Evolutionary conservation across 2,329 filamentous ascomycete genomes (phyloP), one percentile per base, ranked within the genome.

Genomic region (Sporothrix pallida): DNA sequence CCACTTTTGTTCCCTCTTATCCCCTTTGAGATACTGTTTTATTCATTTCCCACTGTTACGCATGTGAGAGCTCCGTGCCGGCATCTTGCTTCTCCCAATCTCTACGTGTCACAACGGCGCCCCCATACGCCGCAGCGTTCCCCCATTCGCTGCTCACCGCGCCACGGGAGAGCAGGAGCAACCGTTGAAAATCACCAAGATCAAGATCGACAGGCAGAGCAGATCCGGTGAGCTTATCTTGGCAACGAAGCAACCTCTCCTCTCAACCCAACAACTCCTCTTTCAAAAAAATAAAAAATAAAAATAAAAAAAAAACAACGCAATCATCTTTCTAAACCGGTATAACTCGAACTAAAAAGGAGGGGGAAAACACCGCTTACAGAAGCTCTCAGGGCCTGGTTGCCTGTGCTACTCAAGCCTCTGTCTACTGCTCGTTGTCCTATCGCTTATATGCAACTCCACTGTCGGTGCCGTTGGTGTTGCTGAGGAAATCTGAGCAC

Each of bases 391-490:
- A 68, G 37, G 20, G 52, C 37, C 67, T 56, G 26, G 54, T 17
- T 31, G 37, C 54, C n/a, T 42, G 17, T 72, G 48, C 69, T n/a
- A 70, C 69, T 52, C 8, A 15, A 23, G 58, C 15, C 26, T 48
- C 48, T 69, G 3, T 69, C 37, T 26, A n/a, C 26, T 20, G 44
- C 12, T 37, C 62, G 42, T n/a, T 23, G 44, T 56, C 75, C 75
- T 75, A 75, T 75, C 75, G 75, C 75, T 73, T 75, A 65, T 70
- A 75, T 75, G 75, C 75, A 73, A 23, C 37, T 54, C n/a, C 60
- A 52, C 48, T 56, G 60, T 44, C 65, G 58, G 46, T 65, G 46
- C 58, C 13, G 46, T 20, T 46, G 62, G 46, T 68, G 63, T 23
- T 52, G 67, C 26, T 56, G 48, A 54, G 56, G 65, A 68, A 69